phyloP scores from a whole-genome alignment of 2,329 filamentous ascomycete species.

The Grosmannia clavigera region DNA sequence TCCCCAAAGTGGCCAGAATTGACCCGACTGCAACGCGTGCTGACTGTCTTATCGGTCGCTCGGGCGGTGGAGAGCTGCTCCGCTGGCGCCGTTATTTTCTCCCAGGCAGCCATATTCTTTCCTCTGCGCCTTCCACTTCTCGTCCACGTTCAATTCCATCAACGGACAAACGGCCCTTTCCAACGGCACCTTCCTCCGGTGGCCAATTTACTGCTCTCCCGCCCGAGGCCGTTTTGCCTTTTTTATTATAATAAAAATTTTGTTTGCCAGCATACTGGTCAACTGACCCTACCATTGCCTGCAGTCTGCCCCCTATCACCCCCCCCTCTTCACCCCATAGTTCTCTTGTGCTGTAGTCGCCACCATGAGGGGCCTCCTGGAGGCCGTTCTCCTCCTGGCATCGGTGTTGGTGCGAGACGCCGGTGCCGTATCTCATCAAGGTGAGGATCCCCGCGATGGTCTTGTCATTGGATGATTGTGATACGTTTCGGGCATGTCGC shows the following conservation, averaged over 20 bases:
- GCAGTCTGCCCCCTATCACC: background rate
- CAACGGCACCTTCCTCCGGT: background rate
- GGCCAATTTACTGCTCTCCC: background rate
- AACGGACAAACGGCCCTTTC: background rate
- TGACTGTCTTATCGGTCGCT: background rate
- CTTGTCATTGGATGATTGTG: background rate
- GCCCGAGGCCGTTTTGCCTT: background rate
- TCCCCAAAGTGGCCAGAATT: background rate
- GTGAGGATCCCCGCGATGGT: slow-evolving; percentile 5
- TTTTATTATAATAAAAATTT: background rate
- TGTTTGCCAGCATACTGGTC: background rate
- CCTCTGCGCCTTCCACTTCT: background rate
- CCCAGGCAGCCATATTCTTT: background rate
- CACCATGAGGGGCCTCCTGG: slow-evolving; percentile 22
- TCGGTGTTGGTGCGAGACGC: slow-evolving; percentile 22
- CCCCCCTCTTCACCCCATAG: background rate
- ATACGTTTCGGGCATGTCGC: background rate
- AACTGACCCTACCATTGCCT: background rate
- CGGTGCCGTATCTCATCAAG: slow-evolving; percentile 8
- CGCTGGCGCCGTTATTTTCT: background rate
- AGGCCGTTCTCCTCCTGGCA: slow-evolving; percentile 23
- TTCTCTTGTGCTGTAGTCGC: background rate
- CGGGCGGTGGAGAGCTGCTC: background rate
- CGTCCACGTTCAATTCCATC: background rate
- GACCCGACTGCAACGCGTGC: background rate